Percentiles rank a stretch among this genome's conserved stretches.
Evolutionary conservation across 768 basidiomycete species (phyloP).

Genomic region (Lactarius trivialis): DNA sequence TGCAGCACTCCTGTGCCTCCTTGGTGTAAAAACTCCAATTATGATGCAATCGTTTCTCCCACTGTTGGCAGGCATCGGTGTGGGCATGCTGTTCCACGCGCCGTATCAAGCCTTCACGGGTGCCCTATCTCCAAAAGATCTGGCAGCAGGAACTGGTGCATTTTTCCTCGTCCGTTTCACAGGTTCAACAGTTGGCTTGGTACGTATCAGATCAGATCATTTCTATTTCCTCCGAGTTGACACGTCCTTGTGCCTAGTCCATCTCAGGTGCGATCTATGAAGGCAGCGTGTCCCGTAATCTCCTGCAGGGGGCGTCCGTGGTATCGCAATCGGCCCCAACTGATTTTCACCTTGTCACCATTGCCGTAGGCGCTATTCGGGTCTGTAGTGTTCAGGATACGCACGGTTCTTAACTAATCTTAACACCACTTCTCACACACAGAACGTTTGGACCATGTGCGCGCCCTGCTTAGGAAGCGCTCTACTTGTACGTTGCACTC

Average conservation of each 20-base stretch:
- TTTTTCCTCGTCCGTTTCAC: conserved; percentile 87
- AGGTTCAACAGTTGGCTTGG: conserved; percentile 76
- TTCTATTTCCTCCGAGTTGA: conserved; percentile 8
- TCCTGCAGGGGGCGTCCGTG: conserved; percentile 1
- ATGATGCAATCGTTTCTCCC: conserved; percentile 50
- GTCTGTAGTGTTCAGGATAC: conserved; percentile 7
- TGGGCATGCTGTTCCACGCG: conserved; percentile 82
- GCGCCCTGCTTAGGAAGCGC: conserved; percentile 22
- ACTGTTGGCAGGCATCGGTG: conserved; percentile 65
- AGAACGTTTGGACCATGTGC: conserved; percentile 24
- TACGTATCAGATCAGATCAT: conserved; percentile 31
- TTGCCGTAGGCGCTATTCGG: conserved; percentile 16
- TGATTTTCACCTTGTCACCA: not conserved
- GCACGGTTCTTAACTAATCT: conserved; percentile 7
- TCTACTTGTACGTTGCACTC: conserved; percentile 16
- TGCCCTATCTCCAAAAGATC: conserved; percentile 55
- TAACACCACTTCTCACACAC: conserved; percentile 1
- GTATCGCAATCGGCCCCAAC: not conserved
- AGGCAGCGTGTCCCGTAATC: conserved; percentile 13
- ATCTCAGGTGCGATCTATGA: conserved; percentile 67
- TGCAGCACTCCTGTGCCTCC: conserved; percentile 59
- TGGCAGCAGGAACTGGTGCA: conserved; percentile 76
- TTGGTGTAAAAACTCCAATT: conserved; percentile 46
- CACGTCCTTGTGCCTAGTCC: conserved; percentile 40
- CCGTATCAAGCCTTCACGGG: conserved; percentile 76